phyloP scores from a whole-genome alignment of 139 green algal species.

The Diplosphaera chodatii region DNA sequence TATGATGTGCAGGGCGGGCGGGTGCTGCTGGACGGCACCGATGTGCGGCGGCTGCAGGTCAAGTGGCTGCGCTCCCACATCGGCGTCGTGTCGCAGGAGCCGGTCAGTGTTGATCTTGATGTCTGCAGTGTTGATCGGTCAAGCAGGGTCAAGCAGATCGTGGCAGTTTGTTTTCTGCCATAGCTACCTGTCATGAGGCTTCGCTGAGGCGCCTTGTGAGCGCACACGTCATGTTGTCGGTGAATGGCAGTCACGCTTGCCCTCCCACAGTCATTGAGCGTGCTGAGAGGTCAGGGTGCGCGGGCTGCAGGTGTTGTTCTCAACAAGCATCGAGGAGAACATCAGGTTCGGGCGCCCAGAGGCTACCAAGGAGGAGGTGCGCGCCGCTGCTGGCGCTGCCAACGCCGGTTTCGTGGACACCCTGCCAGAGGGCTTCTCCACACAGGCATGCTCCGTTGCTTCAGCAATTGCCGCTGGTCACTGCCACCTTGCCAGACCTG shows the following conservation, averaged over 20 bases:
- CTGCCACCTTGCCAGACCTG: no score
- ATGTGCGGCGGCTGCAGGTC: conserved; percentile 71
- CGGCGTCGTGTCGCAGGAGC: conserved; percentile 85
- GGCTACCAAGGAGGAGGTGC: conserved; percentile 39
- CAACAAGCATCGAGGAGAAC: conserved; percentile 62
- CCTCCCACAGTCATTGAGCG: no score
- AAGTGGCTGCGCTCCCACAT: conserved; percentile 70
- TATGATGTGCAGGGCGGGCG: neutral
- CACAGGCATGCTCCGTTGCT: conserved; percentile 12
- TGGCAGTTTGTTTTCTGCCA: no score
- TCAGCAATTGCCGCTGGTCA: no score
- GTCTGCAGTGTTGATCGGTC: no score
- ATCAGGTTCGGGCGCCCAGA: conserved; percentile 62
- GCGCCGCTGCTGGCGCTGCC: conserved; percentile 46
- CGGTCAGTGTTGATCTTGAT: conserved; percentile 24
- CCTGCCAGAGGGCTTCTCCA: conserved; percentile 49
- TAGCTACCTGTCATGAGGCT: no score
- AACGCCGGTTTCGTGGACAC: conserved; percentile 25
- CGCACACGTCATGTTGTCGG: no score
- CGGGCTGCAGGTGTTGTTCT: conserved; percentile 68
- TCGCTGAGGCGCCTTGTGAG: no score
- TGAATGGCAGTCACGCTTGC: no score
- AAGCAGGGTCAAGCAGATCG: no score
- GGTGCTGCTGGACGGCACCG: conserved; percentile 72
- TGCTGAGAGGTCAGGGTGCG: no score